phyloP scores from a whole-genome alignment of 2,329 filamentous ascomycete genomes.

The Colletotrichum tropicicola region DNA sequence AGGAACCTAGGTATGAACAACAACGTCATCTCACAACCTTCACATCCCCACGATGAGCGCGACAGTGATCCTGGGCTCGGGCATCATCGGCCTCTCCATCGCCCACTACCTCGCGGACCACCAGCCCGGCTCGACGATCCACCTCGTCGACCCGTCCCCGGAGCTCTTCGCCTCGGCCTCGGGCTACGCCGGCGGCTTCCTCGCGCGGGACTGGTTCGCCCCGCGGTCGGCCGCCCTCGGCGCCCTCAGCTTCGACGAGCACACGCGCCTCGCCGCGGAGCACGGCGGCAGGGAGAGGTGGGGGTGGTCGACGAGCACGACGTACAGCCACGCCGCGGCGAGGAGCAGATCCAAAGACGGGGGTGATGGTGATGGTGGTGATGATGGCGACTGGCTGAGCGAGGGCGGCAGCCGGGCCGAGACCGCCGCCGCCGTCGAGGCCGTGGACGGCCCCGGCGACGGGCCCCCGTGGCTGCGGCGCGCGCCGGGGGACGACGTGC shows the following conservation, averaged over 20 bases:
- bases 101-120: conserved; percentile 75
- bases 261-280: conserved; percentile 68
- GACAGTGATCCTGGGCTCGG: conserved; percentile 74
- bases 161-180: conserved; percentile 78
- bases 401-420: conserved; percentile 71
- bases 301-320: conserved; percentile 63
- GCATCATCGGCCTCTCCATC: conserved; percentile 75
- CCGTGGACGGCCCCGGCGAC: conserved; percentile 38
- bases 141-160: conserved; percentile 55
- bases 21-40: background rate
- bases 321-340: conserved; percentile 58
- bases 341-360: no score
- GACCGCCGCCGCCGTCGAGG: conserved; percentile 54
- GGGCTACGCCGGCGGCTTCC: conserved; percentile 77
- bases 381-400: conserved; percentile 68
- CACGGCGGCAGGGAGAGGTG: conserved; percentile 64
- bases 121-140: conserved; percentile 51
- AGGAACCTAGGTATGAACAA: no score
- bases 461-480: conserved; percentile 68
- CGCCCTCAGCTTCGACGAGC: conserved; percentile 74
- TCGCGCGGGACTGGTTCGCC: conserved; percentile 78
- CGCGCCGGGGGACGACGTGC: conserved; percentile 62
- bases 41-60: conserved; percentile 47
- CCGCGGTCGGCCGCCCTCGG: conserved; percentile 66
- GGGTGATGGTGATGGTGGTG: no score